Base-by-base conservation (phyloP, 495 filamentous ascomycete genomes). In the Margaritispora aquatica region DNA sequence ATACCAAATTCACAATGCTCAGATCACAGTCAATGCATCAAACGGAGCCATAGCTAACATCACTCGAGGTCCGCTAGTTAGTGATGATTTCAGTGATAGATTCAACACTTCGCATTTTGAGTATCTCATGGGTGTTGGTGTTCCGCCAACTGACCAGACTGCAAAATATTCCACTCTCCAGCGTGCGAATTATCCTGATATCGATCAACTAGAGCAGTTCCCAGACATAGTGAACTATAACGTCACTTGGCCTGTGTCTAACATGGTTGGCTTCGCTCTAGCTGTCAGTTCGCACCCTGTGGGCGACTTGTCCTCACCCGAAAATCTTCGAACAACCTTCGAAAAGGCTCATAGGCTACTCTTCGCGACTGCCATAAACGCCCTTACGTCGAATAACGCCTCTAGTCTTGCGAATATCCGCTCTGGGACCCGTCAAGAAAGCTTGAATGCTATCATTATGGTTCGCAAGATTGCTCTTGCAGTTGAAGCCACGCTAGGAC, bases 31-130 rank as follows among this genome's bases (percentile, higher is more conserved):
- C 0, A 55, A 64, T 17, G 58, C 62, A 0, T 49, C 34, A 1
- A 46, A n/a, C n/a, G n/a, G n/a, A n/a, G n/a, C n/a, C n/a, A n/a
- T n/a, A n/a, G n/a, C n/a, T n/a, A n/a, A n/a, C n/a, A n/a, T n/a
- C n/a, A n/a, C n/a, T n/a, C n/a, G n/a, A n/a, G n/a, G n/a, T n/a
- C n/a, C n/a, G n/a, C n/a, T n/a, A n/a, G n/a, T n/a, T n/a, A n/a
- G n/a, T n/a, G n/a, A n/a, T n/a, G n/a, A n/a, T n/a, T 8, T 54
- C 4, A n/a, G 63, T 0, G 54, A 49, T 0, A 61, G 71, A 7
- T 75, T 79, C 52, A 74, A 79, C 20, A 57, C 54, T 17, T 64
- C 64, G 0, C 54, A 61, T 1, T 72, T 80, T 41, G 74, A 75
- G 36, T 67, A 53, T 26, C 48, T 73, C 8, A 11, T 73, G 0